Base-by-base conservation (phyloP, 768 basidiomycete species). In the Coprinopsis sp. region DNA sequence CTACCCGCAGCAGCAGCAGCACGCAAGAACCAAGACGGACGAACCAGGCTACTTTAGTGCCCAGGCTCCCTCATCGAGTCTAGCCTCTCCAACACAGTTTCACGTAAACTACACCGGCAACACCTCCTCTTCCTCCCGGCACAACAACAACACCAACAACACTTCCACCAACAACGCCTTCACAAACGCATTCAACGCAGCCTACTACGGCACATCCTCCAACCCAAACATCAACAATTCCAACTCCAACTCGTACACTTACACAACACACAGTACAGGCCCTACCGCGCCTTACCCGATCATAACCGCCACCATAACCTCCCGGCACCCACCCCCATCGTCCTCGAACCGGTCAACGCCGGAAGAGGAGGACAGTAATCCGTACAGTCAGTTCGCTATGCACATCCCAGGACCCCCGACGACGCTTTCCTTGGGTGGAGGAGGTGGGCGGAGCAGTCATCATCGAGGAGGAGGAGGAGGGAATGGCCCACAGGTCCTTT, bases 371-470 rank as follows among this genome's bases (percentile, higher is more conserved):
- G n/a, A n/a, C n/a, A n/a, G n/a, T n/a, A n/a, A 64, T 55, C 52
- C 46, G 5, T 54, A 65, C 12, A 56, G 58, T 27, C 58, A 57
- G 38, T 60, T 65, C 37, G 58, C 64, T 14, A 49, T 60, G 42
- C 59, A 54, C 29, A 54, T 64, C 33, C 66, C 65, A 3, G 49
- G 58, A 8, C 61, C 64, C 4, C 59, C 64, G 2, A n/a, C n/a
- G n/a, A 46, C 58, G 18, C 47, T 60, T 8, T 53, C 55, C n/a
- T 37, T 60, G 27, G 57, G 56, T 8, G 44, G 60, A 13, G 38
- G 54, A 19, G 25, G 19, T 12, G 8, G 11, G 10, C 38, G 38
- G 25, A 6, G 30, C 14, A 31, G 47, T 37, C 58, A 55, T 19
- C 58, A 58, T 22, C 51, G 48, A 21, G 31, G 44, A 21, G 33